Percentiles rank a stretch among this genome's conserved stretches.
phyloP scores from a whole-genome alignment of 345 rosid species.

The Angophora floribunda region DNA sequence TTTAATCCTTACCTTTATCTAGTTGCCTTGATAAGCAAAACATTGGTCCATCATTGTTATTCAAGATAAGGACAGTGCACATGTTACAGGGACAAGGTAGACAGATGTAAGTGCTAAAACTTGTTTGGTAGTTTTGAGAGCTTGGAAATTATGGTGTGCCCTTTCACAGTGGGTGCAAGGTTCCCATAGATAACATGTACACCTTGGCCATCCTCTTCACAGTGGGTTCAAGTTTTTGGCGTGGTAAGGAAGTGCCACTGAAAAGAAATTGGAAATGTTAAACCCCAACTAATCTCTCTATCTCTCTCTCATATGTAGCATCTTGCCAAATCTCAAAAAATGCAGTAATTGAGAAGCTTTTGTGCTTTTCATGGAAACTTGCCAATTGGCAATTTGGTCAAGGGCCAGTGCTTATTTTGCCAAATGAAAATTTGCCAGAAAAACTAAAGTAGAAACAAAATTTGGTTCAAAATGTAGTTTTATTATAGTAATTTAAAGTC shows the following conservation, averaged over 20 bases:
- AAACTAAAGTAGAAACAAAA: neutral
- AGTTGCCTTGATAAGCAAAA: neutral
- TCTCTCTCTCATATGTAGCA: neutral
- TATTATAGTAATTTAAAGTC: neutral
- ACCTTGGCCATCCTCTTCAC: neutral
- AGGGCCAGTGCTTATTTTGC: neutral
- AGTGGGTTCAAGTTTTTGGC: neutral
- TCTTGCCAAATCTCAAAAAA: neutral
- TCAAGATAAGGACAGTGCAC: neutral
- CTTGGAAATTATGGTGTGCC: neutral
- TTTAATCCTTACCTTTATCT: neutral
- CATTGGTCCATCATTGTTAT: neutral
- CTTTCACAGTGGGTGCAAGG: neutral
- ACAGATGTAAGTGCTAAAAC: neutral
- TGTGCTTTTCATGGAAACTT: neutral
- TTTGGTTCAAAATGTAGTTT: neutral
- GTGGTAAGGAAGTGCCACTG: neutral
- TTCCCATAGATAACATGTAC: neutral
- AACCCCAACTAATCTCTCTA: neutral
- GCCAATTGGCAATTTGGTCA: neutral
- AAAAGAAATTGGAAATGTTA: neutral
- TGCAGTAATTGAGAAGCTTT: neutral
- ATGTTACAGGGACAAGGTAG: neutral
- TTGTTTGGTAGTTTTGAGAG: neutral
- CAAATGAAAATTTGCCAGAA: neutral